Percentiles rank a stretch among this genome's conserved stretches.
These are phyloP conservation scores for Ustilago lituana DNA, from an alignment of 1,284 basidiomycete genomes.

Conservation along the genomic window DNA sequence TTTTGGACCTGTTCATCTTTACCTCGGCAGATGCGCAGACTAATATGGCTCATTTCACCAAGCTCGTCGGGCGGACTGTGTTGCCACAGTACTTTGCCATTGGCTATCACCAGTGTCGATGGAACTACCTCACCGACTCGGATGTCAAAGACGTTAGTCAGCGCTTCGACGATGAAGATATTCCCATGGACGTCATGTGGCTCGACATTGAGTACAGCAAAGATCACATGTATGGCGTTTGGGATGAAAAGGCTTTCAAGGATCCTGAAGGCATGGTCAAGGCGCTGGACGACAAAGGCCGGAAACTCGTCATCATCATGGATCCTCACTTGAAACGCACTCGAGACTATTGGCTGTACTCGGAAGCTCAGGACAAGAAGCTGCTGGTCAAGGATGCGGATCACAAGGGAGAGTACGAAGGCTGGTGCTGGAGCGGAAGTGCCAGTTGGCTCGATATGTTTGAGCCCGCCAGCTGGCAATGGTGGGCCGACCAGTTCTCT, in stretches of 20 bases:
- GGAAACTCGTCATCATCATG: conserved; percentile 97
- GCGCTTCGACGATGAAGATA: conserved; percentile 89
- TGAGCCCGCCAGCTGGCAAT: conserved; percentile 86
- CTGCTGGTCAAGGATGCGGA: conserved; percentile 85
- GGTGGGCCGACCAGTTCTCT: conserved; percentile 74
- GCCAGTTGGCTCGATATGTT: conserved; percentile 98
- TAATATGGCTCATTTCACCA: conserved; percentile 85
- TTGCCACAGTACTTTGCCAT: conserved; percentile 90
- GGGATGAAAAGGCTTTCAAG: conserved; percentile 91
- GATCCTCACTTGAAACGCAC: conserved; percentile 95
- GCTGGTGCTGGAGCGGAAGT: conserved; percentile 98
- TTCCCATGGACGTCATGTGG: conserved; percentile 97
- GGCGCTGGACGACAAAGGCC: conserved; percentile 82
- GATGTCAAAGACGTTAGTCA: conserved; percentile 88
- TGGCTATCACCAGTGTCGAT: conserved; percentile 96
- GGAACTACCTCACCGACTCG: conserved; percentile 94
- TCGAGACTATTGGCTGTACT: conserved; percentile 83
- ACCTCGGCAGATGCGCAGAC: conserved; percentile 84
- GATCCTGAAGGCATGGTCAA: conserved; percentile 92
- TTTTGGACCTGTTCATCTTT: conserved; percentile 91
- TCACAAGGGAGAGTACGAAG: conserved; percentile 83
- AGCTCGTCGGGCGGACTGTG: conserved; percentile 83
- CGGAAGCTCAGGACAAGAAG: conserved; percentile 81
- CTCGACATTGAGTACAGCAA: conserved; percentile 91
- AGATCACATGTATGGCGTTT: conserved; percentile 97